Evolutionary conservation across 2,329 filamentous ascomycete species (phyloP).

Genomic region (Corniculantispora saksenae): DNA sequence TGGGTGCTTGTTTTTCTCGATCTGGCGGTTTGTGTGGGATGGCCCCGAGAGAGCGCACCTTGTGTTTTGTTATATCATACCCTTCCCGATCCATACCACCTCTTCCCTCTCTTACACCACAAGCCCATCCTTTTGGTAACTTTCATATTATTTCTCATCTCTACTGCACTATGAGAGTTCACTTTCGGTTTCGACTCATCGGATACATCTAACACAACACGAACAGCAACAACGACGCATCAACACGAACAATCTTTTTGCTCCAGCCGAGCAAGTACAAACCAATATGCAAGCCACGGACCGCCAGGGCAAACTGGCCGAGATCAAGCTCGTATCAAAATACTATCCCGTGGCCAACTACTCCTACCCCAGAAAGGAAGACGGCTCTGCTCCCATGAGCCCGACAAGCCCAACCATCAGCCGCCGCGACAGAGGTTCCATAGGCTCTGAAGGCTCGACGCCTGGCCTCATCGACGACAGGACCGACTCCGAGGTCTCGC

Average conservation of each 20-base stretch:
- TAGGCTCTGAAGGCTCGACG: conserved; percentile 47
- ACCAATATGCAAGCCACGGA: conserved; percentile 34
- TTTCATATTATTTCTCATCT: not conserved
- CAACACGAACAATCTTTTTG: not conserved
- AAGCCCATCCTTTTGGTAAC: not conserved
- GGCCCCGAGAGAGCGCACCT: not conserved
- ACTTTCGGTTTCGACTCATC: not conserved
- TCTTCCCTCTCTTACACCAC: not conserved
- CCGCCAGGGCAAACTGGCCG: conserved; percentile 36
- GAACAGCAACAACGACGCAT: not conserved
- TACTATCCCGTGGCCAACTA: conserved; percentile 43
- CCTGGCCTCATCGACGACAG: conserved; percentile 54
- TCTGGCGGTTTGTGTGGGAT: not conserved
- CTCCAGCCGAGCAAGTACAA: not conserved
- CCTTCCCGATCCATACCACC: not conserved
- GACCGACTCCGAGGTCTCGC: conserved; percentile 51
- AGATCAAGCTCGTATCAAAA: conserved; percentile 42
- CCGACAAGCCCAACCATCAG: conserved; percentile 21
- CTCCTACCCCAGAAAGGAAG: conserved; percentile 39
- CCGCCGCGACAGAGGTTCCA: conserved; percentile 41
- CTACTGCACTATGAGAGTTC: conserved; percentile 4
- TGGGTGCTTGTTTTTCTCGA: conserved; percentile 10
- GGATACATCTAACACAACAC: conserved; percentile 1
- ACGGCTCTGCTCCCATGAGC: conserved; percentile 19
- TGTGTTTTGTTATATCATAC: conserved; percentile 13